Conservation (phyloP, 345 rosid genomes). For the Passiflora organensis region DNA sequence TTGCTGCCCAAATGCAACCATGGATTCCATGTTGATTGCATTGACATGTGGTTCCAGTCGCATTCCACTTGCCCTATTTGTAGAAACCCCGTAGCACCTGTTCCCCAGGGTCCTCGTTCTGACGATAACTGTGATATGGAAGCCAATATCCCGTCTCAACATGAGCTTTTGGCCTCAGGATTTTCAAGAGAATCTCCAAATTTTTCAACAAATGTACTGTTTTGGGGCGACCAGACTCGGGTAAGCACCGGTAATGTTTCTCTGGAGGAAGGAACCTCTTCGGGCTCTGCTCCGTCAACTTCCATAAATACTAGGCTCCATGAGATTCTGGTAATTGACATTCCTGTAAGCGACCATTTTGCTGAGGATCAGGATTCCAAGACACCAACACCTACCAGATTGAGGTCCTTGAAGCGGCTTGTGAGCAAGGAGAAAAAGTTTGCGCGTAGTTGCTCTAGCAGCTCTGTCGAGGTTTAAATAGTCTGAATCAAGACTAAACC, state of each 20-base stretch:
- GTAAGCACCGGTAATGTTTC: constrained; percentile 47
- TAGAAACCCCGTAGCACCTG: constrained; percentile 11
- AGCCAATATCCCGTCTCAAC: constrained; percentile 18
- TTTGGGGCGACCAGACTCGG: constrained; percentile 71
- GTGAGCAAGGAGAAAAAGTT: constrained; percentile 65
- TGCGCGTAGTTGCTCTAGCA: constrained; percentile 31
- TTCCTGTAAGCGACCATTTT: constrained; percentile 35
- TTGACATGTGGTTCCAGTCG: constrained; percentile 38
- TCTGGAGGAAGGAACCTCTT: constrained; percentile 30
- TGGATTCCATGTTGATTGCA: constrained; percentile 41
- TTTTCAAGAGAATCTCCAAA: constrained; percentile 40
- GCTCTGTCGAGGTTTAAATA: constrained; percentile 43
- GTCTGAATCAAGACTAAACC: not conserved
- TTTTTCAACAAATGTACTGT: constrained; percentile 77
- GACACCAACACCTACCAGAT: constrained; percentile 56
- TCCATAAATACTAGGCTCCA: constrained; percentile 14
- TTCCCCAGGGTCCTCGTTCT: not conserved
- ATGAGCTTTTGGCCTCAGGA: constrained; percentile 28
- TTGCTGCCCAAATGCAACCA: constrained; percentile 38
- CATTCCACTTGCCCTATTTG: constrained; percentile 44
- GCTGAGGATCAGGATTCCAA: constrained; percentile 53
- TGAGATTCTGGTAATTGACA: constrained; percentile 41
- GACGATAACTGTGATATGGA: not conserved
- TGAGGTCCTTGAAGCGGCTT: constrained; percentile 70
- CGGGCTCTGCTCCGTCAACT: constrained; percentile 16